Conservation (phyloP, 2,329 filamentous ascomycete genomes). For the Rutstroemia sp. region DNA sequence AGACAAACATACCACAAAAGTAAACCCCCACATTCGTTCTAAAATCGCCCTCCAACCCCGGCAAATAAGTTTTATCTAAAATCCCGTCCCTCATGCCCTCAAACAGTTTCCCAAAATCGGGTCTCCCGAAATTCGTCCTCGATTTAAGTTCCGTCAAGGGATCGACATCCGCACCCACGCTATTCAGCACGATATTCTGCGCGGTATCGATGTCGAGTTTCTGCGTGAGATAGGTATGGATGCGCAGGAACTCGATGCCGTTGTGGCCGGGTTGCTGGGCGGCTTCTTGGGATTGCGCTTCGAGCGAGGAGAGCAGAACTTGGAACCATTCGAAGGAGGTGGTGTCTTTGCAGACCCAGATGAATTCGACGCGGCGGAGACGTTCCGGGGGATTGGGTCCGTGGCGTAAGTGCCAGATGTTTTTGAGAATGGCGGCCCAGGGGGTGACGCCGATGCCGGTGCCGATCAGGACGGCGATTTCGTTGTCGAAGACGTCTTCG, state of each 20-base stretch:
- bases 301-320: slow-evolving; percentile 81
- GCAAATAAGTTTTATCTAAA: slow-evolving; percentile 75
- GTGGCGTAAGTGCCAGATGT: slow-evolving; percentile 94
- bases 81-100: slow-evolving; percentile 83
- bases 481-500: slow-evolving; percentile 93
- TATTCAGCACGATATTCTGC: slow-evolving; percentile 96
- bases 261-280: slow-evolving; percentile 60
- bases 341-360: slow-evolving; percentile 97
- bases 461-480: slow-evolving; percentile 78
- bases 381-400: slow-evolving; percentile 82
- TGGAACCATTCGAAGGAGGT: slow-evolving; percentile 99
- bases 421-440: slow-evolving; percentile 85
- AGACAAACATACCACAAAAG: slow-evolving; percentile 73
- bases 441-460: slow-evolving; percentile 84
- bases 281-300: slow-evolving; percentile 70
- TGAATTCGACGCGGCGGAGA: slow-evolving; percentile 92
- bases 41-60: slow-evolving; percentile 67
- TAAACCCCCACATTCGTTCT: slow-evolving; percentile 91
- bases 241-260: slow-evolving; percentile 81
- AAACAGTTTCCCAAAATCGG: slow-evolving; percentile 79
- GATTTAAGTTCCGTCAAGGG: slow-evolving; percentile 86
- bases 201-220: slow-evolving; percentile 85
- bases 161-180: slow-evolving; percentile 79
- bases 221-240: slow-evolving; percentile 96
- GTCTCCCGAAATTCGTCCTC: slow-evolving; percentile 89